phyloP scores from a whole-genome alignment of 495 filamentous ascomycete genomes.

The Penicillium angulare region DNA sequence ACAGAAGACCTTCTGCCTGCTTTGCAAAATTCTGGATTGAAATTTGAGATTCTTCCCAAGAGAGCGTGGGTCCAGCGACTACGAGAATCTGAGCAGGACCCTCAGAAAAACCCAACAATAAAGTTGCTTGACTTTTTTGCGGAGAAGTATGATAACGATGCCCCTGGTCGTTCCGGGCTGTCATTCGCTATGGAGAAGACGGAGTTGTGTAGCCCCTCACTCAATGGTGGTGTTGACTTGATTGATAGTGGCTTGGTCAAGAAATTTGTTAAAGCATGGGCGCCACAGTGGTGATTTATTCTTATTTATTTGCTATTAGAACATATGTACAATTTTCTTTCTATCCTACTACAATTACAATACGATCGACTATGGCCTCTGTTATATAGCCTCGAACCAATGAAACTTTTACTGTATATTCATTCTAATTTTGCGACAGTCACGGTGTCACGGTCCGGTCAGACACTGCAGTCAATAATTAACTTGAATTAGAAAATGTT shows the following conservation, averaged over 20 bases:
- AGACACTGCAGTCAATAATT: too few species aligned
- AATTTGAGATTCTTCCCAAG: neutral
- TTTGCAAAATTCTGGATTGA: neutral
- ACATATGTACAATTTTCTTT: too few species aligned
- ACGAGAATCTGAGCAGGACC: neutral
- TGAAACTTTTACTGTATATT: too few species aligned
- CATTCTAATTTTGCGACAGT: too few species aligned
- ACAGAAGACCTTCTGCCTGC: neutral
- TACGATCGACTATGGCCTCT: too few species aligned
- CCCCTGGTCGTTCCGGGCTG: neutral
- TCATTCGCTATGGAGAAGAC: neutral
- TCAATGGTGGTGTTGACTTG: neutral
- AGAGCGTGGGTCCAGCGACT: neutral
- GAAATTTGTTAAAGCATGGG: neutral
- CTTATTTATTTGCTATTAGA: too few species aligned
- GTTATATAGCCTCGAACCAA: too few species aligned
- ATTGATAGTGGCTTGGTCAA: neutral
- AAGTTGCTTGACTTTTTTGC: neutral
- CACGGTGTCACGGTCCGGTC: too few species aligned
- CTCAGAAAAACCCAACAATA: neutral
- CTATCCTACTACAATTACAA: too few species aligned
- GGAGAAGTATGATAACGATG: neutral
- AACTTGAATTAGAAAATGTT: too few species aligned
- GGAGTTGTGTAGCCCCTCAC: constrained; percentile 1
- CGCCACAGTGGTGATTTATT: neutral